Evolutionary conservation across 2,329 filamentous ascomycete genomes (phyloP), one percentile per base, ranked within the genome.

Genomic region (Cercospora janseana): DNA sequence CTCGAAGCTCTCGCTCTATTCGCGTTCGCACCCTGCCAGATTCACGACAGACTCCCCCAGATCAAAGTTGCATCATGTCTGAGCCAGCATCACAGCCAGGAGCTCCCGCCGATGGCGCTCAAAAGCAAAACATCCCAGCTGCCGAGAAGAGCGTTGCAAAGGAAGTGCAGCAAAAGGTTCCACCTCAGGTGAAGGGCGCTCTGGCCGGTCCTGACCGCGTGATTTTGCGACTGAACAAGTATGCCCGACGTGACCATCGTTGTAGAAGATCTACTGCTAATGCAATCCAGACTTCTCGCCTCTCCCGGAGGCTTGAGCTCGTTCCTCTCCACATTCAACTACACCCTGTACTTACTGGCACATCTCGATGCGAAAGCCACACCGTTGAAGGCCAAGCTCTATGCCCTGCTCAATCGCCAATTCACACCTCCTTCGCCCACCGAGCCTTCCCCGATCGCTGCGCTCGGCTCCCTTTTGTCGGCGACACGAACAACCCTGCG

Each of bases 311-410:
- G 72, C 35, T 66, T 73, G 56, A 69, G 65, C 54, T 60, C 71
- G 16, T 71, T 72, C 65, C 71, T 75, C 59, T 73, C 71, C 41
- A 74, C 72, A 38, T 67, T 73, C 64, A 75, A 74, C 63, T 74
- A 74, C 63, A 66, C 67, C 44, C 68, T 74, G 58, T 74, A 74
- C 62, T 66, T 74, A 47, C 66, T 73, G 56, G 67, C 70, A 28
- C 72, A 72, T 62, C 62, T 71, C 34, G 69, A 73, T 49, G 63
- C 70, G 10, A 71, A 69, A 48, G 66, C 66, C 3, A 60, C 65
- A 9, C 58, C 68, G 26, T 55, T 72, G 32, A 58, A 64, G 34
- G 60, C 58, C 44, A 62, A 69, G 27, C 60, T 72, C 38, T 60
- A 62, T 15, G 60, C 66, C 20, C 55, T 72, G 38, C 63, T 68